Base-by-base conservation (phyloP, 2,329 filamentous ascomycete genomes). In the Fusarium sp. region DNA sequence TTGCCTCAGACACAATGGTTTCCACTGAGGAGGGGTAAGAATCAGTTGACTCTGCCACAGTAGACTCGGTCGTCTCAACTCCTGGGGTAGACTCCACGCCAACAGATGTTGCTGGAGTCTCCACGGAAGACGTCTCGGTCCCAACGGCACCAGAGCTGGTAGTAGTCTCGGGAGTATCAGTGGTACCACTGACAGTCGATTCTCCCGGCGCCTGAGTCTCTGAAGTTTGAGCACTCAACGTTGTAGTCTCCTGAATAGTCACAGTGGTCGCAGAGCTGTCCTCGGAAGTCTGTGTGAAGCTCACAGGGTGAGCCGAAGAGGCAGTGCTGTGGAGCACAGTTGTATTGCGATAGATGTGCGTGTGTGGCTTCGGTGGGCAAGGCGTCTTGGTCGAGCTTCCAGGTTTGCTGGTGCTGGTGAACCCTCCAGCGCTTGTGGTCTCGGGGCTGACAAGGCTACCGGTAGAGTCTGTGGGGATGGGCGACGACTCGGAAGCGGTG, bases 321-420 rank as follows among this genome's bases (percentile, higher is more conserved):
- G 30, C 47, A 0, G 64, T 74, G 6, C 40, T 71, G 8, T 68
- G 61, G 1, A 64, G 7, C 2, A 71, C 12, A 6, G 68, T 71
- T 2, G 68, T 62, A 31, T 75, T 75, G 2, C 47, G 52, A 13
- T 70, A 75, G 23, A 63, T 13, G 7, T 65, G 59, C 3, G 73
- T 73, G 9, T 70, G 66, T 4, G 64, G 51, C 2, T 58, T 63
- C 0, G 67, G 68, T 0, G 55, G 36, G 43, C 68, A 68, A 0
- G 66, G 28, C 0, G 66, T 72, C 28, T 55, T 72, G 13, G 59
- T 65, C 1, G 66, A 62, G 2, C 48, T 13, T 1, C 28, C 44
- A 16, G 46, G 52, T n/a, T 64, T 55, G 2, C 27, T 40, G 3
- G 50, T 60, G 4, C 44, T 3, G 4, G 52, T 47, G 47, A 1